Evolutionary conservation across 148 eudicot genomes (phyloP), one percentile per base, ranked within the genome.

Genomic region (Rhododendron williamsianum): DNA sequence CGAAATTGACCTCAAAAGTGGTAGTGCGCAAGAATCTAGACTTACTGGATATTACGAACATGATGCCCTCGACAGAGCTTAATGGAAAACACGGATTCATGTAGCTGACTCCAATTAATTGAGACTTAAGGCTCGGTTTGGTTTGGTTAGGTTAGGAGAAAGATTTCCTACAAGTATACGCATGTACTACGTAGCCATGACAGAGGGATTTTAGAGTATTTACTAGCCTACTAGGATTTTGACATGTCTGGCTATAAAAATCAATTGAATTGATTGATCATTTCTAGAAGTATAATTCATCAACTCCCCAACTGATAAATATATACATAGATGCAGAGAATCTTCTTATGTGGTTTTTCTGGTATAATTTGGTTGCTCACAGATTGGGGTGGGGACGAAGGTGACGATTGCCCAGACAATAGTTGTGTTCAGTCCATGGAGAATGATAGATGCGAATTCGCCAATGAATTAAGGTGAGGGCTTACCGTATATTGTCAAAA

Each of bases 391-490:
- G 94, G 92, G 83, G 88, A 90, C 7, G 91, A 89, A 82, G 92
- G 89, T 38, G 89, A 89, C 41, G 76, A 87, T 18, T 82, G 86
- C 83, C 67, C 15, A 30, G 84, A 89, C 48, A 88, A 89, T 71
- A 86, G 82, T 87, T 90, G 86, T 13, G 65, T 76, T 60, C 84
- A 83, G 83, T 83, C 91, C 16, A 67, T 85, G 80, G 89, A 89
- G 82, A 84, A 79, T 72, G 88, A 89, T 54, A 76, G 90, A 46
- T 89, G 90, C 86, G 76, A 82, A 81, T 67, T 84, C 84, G 86
- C 82, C 81, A 81, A 91, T 81, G 95, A 91, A 85, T 86, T 95
- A 80, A 92, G 98, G 98, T 93, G 38, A 86, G 77, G 21, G 30
- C 76, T 82, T 18, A 8, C 30, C 16, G 65, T 4, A 27, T 52